Percentiles rank a stretch among this genome's conserved stretches.
These are phyloP conservation scores for Nemania sp. DNA, from an alignment of 2,329 filamentous ascomycete genomes.

Conservation along the genomic window DNA sequence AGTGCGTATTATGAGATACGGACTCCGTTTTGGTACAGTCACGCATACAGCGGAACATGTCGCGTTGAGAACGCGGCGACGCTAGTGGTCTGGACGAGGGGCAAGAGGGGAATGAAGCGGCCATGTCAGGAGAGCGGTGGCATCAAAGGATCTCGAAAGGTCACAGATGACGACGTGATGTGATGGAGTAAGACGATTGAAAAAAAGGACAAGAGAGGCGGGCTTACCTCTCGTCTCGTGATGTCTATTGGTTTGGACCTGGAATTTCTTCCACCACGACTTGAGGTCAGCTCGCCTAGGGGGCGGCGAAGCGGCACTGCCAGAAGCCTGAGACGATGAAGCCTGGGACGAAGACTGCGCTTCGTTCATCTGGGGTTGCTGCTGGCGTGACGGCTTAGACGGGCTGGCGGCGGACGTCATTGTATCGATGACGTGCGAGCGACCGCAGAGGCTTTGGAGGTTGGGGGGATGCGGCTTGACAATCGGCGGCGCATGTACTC, in stretches of 20 bases:
- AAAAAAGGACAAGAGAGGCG: conserved; percentile 18
- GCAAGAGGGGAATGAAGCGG: background rate
- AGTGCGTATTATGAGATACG: background rate
- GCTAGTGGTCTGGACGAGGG: background rate
- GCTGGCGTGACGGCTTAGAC: conserved; percentile 33
- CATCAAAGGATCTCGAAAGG: background rate
- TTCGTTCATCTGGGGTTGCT: conserved; percentile 34
- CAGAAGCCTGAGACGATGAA: conserved; percentile 29
- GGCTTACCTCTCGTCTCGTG: conserved; percentile 61
- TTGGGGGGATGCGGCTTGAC: conserved; percentile 20
- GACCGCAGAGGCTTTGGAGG: conserved; percentile 33
- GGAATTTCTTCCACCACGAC: conserved; percentile 98
- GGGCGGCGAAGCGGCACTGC: conserved; percentile 68
- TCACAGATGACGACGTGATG: background rate
- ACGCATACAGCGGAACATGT: background rate
- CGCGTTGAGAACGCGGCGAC: conserved; percentile 1
- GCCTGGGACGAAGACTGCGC: conserved; percentile 34
- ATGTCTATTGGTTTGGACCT: conserved; percentile 65
- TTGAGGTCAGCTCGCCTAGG: conserved; percentile 80
- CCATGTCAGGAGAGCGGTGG: background rate
- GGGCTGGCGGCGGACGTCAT: conserved; percentile 42
- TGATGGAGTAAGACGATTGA: background rate
- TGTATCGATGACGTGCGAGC: conserved; percentile 40
- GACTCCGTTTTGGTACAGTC: background rate
- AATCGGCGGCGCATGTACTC: conserved; percentile 27